A percentile compares a stretch with the other conserved stretches of the same genome.
These are phyloP conservation scores for Exsudoporus frostii DNA, from an alignment of 768 basidiomycete species.

Conservation along the genomic window DNA sequence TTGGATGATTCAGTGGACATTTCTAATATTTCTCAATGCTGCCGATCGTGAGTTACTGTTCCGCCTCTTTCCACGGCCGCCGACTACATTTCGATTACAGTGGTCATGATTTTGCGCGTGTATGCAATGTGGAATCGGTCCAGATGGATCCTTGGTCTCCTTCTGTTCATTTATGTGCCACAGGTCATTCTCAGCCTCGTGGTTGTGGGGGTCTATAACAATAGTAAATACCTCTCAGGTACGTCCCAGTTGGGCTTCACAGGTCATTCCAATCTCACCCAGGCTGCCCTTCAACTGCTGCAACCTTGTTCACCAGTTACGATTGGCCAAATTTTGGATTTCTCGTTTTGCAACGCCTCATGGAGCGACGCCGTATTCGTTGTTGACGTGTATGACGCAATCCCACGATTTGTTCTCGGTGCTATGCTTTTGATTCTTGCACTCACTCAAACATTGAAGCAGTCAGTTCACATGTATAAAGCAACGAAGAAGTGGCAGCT, in stretches of 20 bases:
- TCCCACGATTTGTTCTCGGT: not conserved
- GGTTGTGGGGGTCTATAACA: not conserved
- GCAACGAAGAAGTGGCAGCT: too few relatives aligned
- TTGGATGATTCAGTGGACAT: not conserved
- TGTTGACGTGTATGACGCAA: not conserved
- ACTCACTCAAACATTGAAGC: not conserved
- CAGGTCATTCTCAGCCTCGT: not conserved
- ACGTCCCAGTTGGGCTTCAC: not conserved
- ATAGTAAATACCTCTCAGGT: not conserved
- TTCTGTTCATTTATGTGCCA: not conserved
- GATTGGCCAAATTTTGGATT: not conserved
- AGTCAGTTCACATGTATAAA: too few relatives aligned
- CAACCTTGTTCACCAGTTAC: not conserved
- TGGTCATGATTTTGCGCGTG: too few relatives aligned
- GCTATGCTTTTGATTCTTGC: not conserved
- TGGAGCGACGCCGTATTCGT: not conserved
- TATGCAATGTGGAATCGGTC: not conserved
- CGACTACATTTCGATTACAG: too few relatives aligned
- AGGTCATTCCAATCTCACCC: not conserved
- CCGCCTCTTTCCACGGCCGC: not conserved
- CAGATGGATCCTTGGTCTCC: not conserved
- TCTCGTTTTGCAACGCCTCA: not conserved
- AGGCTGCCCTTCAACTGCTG: not conserved
- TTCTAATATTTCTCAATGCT: not conserved
- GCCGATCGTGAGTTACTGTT: not conserved